Conservation (phyloP, 495 filamentous ascomycete species). For the Neurospora sp. region DNA sequence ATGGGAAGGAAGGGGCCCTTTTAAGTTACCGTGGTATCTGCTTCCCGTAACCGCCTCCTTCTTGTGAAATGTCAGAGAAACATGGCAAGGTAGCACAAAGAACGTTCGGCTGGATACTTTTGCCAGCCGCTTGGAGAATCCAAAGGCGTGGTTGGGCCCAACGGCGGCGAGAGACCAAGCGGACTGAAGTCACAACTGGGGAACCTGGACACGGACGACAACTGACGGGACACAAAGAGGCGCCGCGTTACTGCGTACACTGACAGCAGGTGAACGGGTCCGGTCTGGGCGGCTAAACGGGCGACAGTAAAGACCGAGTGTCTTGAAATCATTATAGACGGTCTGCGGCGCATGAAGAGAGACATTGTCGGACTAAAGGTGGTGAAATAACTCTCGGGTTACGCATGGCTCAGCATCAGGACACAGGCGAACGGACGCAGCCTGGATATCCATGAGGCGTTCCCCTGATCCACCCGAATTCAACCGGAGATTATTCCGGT, state of each 20-base stretch:
- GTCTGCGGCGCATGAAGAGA: neutral
- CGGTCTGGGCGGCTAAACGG: neutral
- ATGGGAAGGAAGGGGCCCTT: neutral
- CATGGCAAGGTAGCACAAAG: slow-evolving; percentile 4
- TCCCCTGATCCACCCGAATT: neutral
- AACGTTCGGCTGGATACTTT: neutral
- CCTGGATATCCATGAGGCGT: neutral
- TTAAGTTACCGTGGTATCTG: slow-evolving; percentile 1
- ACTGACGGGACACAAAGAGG: neutral
- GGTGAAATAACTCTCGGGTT: neutral
- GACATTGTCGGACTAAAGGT: neutral
- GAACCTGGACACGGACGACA: neutral
- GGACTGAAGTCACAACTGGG: neutral
- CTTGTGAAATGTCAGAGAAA: neutral
- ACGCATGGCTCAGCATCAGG: neutral
- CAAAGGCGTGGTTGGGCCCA: neutral
- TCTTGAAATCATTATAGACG: neutral
- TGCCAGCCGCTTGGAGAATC: neutral
- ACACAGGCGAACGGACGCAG: neutral
- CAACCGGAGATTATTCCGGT: neutral
- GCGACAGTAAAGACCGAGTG: neutral
- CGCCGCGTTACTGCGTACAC: neutral
- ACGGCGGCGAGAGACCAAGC: neutral
- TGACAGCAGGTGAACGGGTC: neutral
- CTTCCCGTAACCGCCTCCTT: neutral